These are phyloP conservation scores for Zangia roseola DNA, from an alignment of 768 basidiomycete species.

Conservation along the genomic window DNA sequence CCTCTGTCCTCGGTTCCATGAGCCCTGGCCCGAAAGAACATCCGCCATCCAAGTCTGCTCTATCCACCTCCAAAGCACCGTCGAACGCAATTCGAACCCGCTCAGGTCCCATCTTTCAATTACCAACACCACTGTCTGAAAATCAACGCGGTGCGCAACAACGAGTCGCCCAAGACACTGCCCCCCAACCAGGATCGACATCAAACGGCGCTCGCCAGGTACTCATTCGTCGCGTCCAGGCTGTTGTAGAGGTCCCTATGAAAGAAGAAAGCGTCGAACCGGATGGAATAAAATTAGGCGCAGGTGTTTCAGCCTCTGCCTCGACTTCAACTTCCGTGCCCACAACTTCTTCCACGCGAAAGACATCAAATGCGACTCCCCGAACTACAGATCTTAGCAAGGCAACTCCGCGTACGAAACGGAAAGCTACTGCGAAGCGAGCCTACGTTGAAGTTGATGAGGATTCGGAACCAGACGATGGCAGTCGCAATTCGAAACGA, in stretches of 20 bases:
- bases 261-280: slow-evolving; percentile 59
- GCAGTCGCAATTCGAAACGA: slow-evolving; percentile 8
- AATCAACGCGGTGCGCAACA: slow-evolving; percentile 27
- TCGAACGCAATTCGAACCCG: slow-evolving; percentile 11
- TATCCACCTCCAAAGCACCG: slow-evolving; percentile 26
- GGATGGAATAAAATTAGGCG: slow-evolving; percentile 22
- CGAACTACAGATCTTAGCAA: slow-evolving; percentile 2
- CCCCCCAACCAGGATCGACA: slow-evolving; percentile 4
- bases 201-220: slow-evolving; percentile 19
- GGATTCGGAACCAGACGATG: slow-evolving; percentile 20
- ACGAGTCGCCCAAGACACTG: slow-evolving; percentile 13
- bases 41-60: slow-evolving; percentile 31
- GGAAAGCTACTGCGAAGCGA: slow-evolving; percentile 24
- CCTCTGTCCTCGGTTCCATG: slow-evolving; percentile 17
- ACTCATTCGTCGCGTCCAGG: slow-evolving; percentile 64
- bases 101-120: slow-evolving; percentile 14
- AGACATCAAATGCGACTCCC: slow-evolving; percentile 9
- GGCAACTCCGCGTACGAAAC: slow-evolving; percentile 15
- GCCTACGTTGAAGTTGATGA: slow-evolving; percentile 35
- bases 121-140: slow-evolving; percentile 33
- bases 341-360: slow-evolving; percentile 3
- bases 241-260: slow-evolving; percentile 54
- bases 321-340: slow-evolving; percentile 14
- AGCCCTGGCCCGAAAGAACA: slow-evolving; percentile 30
- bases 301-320: slow-evolving; percentile 8